A percentile compares a stretch with the other conserved stretches of the same genome.
Evolutionary conservation across 2,329 filamentous ascomycete genomes (phyloP).

Genomic region (Pestalotiopsis sp.): DNA sequence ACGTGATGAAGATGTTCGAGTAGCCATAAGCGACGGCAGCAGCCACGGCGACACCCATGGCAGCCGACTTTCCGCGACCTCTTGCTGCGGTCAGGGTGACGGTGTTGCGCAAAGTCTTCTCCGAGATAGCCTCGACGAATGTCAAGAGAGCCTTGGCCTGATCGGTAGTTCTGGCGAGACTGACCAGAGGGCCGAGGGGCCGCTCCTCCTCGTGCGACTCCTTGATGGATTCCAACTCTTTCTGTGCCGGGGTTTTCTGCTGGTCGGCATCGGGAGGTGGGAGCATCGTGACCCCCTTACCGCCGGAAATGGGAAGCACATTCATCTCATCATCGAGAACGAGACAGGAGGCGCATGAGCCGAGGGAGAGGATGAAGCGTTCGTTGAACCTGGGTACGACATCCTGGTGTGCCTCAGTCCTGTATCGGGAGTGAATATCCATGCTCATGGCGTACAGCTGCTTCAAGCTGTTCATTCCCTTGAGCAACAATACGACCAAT

Average conservation of each 20-base stretch:
- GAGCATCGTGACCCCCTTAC: slow-evolving; percentile 83
- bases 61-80: slow-evolving; percentile 96
- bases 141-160: slow-evolving; percentile 97
- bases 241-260: slow-evolving; percentile 69
- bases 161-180: slow-evolving; percentile 86
- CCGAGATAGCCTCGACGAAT: slow-evolving; percentile 93
- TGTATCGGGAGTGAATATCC: slow-evolving; percentile 96
- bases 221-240: slow-evolving; percentile 85
- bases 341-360: slow-evolving; percentile 91
- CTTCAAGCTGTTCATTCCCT: slow-evolving; percentile 96
- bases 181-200: slow-evolving; percentile 82
- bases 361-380: slow-evolving; percentile 91
- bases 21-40: slow-evolving; percentile 95
- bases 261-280: slow-evolving; percentile 76
- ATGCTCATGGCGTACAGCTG: slow-evolving; percentile 96
- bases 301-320: slow-evolving; percentile 93
- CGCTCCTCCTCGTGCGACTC: slow-evolving; percentile 84
- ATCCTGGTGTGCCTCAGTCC: slow-evolving; percentile 94
- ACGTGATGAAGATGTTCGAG: slow-evolving; percentile 99
- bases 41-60: slow-evolving; percentile 90
- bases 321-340: slow-evolving; percentile 98
- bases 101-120: slow-evolving; percentile 93
- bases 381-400: slow-evolving; percentile 97
- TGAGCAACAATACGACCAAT: slow-evolving; percentile 84
- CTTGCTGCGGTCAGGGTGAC: slow-evolving; percentile 91